Evolutionary conservation across 257 asterid genomes (phyloP).

Genomic region (Datura wrightii): DNA sequence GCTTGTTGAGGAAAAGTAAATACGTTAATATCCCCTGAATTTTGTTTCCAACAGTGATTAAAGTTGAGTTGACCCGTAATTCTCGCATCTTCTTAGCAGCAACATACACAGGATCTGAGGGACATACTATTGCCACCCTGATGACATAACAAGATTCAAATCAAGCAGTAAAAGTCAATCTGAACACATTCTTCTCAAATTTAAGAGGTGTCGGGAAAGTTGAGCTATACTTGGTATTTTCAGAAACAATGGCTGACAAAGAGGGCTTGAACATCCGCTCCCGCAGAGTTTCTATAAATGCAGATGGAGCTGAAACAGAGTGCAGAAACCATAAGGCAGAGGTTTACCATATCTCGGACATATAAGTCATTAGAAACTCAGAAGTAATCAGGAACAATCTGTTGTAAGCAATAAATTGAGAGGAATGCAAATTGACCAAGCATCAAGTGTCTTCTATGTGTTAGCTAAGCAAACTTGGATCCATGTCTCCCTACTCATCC

Average conservation of each 20-base stretch:
- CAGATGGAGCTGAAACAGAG: constrained; percentile 73
- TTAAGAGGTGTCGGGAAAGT: constrained; percentile 30
- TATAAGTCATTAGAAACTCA: constrained; percentile 24
- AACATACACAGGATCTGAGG: constrained; percentile 80
- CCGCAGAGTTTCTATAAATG: constrained; percentile 83
- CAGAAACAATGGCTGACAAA: constrained; percentile 77
- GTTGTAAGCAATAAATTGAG: constrained; percentile 14
- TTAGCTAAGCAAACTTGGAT: constrained; percentile 2
- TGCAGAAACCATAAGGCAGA: constrained; percentile 11
- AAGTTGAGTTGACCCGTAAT: constrained; percentile 76
- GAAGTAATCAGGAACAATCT: constrained; percentile 23
- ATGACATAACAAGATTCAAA: constrained; percentile 36
- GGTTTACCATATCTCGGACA: neutral
- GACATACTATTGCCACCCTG: constrained; percentile 78
- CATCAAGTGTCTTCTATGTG: neutral
- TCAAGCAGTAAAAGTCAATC: constrained; percentile 34
- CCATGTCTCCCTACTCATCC: neutral
- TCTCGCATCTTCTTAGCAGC: constrained; percentile 97
- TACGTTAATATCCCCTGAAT: constrained; percentile 96
- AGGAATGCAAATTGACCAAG: neutral
- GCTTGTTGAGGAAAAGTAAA: constrained; percentile 35
- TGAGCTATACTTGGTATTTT: constrained; percentile 61
- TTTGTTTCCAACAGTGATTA: constrained; percentile 66
- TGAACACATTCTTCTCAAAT: constrained; percentile 16
- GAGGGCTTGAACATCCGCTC: constrained; percentile 97